Conservation (phyloP, 73 alveolate genomes). For the Strombidium stylifer region DNA sequence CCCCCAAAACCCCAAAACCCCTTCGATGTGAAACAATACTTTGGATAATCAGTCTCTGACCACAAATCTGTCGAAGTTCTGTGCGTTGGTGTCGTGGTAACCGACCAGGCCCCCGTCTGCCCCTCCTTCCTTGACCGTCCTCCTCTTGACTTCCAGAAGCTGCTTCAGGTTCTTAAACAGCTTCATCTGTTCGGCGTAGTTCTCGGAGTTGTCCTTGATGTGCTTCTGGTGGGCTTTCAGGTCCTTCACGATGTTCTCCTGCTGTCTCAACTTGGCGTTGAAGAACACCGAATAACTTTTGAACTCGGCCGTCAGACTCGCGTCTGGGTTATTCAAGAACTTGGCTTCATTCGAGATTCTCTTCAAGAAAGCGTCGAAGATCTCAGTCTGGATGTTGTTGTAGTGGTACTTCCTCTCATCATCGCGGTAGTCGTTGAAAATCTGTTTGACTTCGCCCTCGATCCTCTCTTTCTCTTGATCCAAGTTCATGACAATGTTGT, state of each 20-base stretch:
- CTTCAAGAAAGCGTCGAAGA: constrained; percentile 81
- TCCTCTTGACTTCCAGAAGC: constrained; percentile 60
- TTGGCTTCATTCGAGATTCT: constrained; percentile 72
- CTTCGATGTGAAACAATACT: too few relatives aligned
- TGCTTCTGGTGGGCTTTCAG: constrained; percentile 76
- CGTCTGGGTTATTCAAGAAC: constrained; percentile 79
- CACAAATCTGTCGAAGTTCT: neutral
- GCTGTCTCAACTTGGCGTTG: constrained; percentile 75
- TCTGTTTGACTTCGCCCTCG: constrained; percentile 73
- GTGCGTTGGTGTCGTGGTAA: constrained; percentile 43
- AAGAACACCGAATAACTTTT: constrained; percentile 78
- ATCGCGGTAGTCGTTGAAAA: constrained; percentile 79
- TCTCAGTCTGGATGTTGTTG: constrained; percentile 66
- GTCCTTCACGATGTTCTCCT: constrained; percentile 75
- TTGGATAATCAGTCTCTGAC: neutral
- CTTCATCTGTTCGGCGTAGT: constrained; percentile 75
- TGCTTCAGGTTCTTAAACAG: constrained; percentile 72
- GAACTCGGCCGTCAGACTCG: constrained; percentile 74
- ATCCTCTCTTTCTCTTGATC: constrained; percentile 75
- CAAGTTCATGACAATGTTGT: constrained; percentile 66
- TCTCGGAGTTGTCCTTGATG: constrained; percentile 84
- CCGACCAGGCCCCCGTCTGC: constrained; percentile 54
- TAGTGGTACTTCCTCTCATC: constrained; percentile 83
- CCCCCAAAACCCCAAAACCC: too few relatives aligned
- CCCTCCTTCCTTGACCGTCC: constrained; percentile 28